A percentile compares a stretch with the other conserved stretches of the same genome.
Evolutionary conservation across 2,329 filamentous ascomycete species (phyloP).

Genomic region (Fusarium sp.): DNA sequence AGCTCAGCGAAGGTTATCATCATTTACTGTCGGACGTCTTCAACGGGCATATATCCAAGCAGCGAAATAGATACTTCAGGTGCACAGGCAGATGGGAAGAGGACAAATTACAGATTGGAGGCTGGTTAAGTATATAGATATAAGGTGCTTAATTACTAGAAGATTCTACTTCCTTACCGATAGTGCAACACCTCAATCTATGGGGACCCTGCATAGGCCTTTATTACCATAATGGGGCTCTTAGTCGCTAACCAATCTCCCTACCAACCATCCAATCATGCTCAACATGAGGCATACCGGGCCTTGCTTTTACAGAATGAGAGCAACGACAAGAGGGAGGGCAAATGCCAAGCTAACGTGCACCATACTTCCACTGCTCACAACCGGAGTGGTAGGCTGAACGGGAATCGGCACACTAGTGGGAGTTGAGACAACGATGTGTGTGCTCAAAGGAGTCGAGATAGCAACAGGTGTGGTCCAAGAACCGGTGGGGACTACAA

Average conservation of each 20-base stretch:
- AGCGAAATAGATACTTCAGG: background rate
- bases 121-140: background rate
- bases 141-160: background rate
- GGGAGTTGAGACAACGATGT: background rate
- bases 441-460: slow-evolving; percentile 9
- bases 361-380: slow-evolving; percentile 26
- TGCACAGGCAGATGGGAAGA: background rate
- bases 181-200: background rate
- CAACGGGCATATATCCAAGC: background rate
- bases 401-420: slow-evolving; percentile 6
- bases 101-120: background rate
- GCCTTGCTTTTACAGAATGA: slow-evolving; percentile 21
- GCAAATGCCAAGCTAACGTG: slow-evolving; percentile 25
- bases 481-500: slow-evolving; percentile 9
- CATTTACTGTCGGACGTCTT: background rate
- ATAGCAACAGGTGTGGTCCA: slow-evolving; percentile 11
- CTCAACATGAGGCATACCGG: background rate
- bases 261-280: background rate
- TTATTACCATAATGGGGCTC: background rate
- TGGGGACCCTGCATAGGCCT: background rate
- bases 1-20: too few relatives aligned
- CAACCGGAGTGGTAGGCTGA: slow-evolving; percentile 9
- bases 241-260: background rate
- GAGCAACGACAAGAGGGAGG: slow-evolving; percentile 25
- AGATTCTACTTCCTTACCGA: too few relatives aligned